These are phyloP conservation scores for Xanthoconium purpureum DNA, from an alignment of 768 basidiomycete species.

Conservation along the genomic window DNA sequence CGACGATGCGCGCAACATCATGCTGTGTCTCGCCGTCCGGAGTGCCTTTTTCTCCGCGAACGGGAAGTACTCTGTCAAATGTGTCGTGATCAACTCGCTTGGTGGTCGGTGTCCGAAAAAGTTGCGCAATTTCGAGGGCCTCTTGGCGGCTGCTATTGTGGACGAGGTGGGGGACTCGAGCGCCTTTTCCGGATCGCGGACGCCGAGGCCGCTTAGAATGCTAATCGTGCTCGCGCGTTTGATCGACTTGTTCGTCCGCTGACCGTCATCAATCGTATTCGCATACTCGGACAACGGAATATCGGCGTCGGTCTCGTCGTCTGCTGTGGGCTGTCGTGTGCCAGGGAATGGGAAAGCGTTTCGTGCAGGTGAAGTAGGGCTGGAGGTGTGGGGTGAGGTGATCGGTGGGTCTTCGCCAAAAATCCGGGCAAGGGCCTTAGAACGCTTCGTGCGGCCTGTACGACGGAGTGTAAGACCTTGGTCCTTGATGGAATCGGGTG, in stretches of 20 bases:
- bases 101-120: constrained; percentile 99
- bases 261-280: constrained; percentile 28
- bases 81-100: constrained; percentile 93
- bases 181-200: constrained; percentile 69
- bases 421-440: constrained; percentile 43
- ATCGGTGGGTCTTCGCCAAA: constrained; percentile 45
- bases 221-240: constrained; percentile 95
- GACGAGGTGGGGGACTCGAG: constrained; percentile 58
- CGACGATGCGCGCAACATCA: constrained; percentile 60
- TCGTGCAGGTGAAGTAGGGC: constrained; percentile 35
- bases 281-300: constrained; percentile 30
- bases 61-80: constrained; percentile 95
- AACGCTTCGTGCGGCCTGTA: constrained; percentile 39
- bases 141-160: constrained; percentile 34
- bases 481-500: constrained; percentile 75
- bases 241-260: constrained; percentile 24
- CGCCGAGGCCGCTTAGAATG: constrained; percentile 90
- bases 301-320: constrained; percentile 41
- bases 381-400: constrained; percentile 22
- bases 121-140: constrained; percentile 77
- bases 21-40: constrained; percentile 85
- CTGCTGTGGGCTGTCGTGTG: constrained; percentile 13
- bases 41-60: constrained; percentile 88
- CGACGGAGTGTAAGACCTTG: constrained; percentile 74
- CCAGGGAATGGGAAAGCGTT: constrained; percentile 10